Base-by-base conservation (phyloP, 2,329 filamentous ascomycete species). In the Hawksworthiomyces lignivorus region DNA sequence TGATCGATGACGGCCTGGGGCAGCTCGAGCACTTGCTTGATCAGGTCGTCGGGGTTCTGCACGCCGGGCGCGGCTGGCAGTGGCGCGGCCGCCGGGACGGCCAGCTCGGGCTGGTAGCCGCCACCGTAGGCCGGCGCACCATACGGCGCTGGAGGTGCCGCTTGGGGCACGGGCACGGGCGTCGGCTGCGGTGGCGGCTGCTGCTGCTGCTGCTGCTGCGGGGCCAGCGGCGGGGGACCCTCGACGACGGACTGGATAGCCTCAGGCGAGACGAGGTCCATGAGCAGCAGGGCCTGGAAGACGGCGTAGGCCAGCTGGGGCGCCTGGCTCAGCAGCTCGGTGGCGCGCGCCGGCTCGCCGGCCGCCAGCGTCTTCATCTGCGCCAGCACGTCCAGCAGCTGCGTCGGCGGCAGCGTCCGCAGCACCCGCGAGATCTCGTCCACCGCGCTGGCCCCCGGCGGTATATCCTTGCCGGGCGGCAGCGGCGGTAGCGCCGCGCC, bases 231-330 rank as follows among this genome's bases (percentile, higher is more conserved):
- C 24, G 24, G 24, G 8, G 12, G 24, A 12, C 37, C 31, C 20
- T 49, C 50, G 40, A 96, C 74, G 22, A 97, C 86, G 5, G 84
- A 82, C 48, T 82, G 77, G 41, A 97, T 80, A 4, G 88, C 81
- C 53, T 82, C 81, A 12, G 87, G 84, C 44, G 92, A 90, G 43
- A 97, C 87, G 9, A 97, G 79, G 34, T 88, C 87, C 77, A 97
- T 92, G 28, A 96, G 77, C 3, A 97, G 77, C 9, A 97, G 75
- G 19, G 89, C 85, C 64, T 97, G 90, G 66, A 97, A 97, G 51
- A 97, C 84, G 44, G 92, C 92, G 56, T 94, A 97, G 5, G 87
- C 80, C 33, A 98, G 79, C 64, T 98, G 92, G 0, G 92, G 92
- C 2, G 89, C 88, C 65, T 90, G 84, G 48, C 83, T 75, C 31